Conservation (phyloP, 257 asterid species). For the Gentiana straminea region DNA sequence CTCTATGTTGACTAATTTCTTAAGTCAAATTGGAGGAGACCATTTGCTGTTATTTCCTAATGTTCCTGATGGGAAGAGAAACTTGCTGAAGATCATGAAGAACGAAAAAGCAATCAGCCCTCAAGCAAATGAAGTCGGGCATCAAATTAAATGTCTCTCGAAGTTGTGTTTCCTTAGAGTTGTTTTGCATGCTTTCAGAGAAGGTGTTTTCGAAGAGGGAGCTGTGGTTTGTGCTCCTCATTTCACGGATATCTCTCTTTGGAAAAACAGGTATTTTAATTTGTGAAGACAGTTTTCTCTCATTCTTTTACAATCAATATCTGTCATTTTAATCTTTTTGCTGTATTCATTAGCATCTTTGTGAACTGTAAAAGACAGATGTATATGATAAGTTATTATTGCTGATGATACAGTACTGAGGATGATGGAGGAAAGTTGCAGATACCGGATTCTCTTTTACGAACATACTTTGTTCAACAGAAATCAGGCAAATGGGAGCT, state of each 20-base stretch:
- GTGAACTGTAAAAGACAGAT: no score
- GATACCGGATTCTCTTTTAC: conserved; percentile 37
- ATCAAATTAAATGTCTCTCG: conserved; percentile 21
- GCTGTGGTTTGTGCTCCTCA: conserved; percentile 79
- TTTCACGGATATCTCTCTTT: conserved; percentile 38
- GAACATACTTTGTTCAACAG: conserved; percentile 37
- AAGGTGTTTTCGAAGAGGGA: conserved; percentile 80
- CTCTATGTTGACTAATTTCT: conserved; percentile 25
- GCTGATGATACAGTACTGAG: conserved; percentile 36
- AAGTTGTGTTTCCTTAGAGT: conserved; percentile 48
- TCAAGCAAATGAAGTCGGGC: conserved; percentile 10
- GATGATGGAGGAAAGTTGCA: conserved; percentile 37
- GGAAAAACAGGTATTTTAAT: conserved; percentile 40
- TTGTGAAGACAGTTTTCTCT: no score
- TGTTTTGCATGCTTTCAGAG: conserved; percentile 45
- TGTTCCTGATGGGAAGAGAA: conserved; percentile 24
- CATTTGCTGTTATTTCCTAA: conserved; percentile 48
- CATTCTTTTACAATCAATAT: not conserved
- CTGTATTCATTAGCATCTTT: not conserved
- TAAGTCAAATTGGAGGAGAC: conserved; percentile 18
- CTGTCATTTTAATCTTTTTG: not conserved
- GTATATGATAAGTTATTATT: not conserved
- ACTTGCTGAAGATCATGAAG: conserved; percentile 35
- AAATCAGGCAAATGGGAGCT: conserved; percentile 61
- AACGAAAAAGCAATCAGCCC: conserved; percentile 29